Base-by-base conservation (phyloP, 257 asterid genomes). In the Capsicum rhomboideum region DNA sequence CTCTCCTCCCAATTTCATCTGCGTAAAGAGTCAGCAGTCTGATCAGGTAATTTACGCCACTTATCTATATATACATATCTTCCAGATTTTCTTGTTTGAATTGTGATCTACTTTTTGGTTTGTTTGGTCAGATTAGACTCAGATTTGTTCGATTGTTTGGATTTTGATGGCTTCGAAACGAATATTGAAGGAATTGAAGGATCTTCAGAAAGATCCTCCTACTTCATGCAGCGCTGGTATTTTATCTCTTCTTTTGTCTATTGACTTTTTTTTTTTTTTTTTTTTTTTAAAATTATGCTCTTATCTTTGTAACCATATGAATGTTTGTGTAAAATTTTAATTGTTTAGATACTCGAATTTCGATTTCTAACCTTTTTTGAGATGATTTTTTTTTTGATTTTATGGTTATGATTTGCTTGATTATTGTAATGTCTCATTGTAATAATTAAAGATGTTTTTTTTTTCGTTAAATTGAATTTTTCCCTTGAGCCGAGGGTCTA, bases 191-290 rank as follows among this genome's bases (percentile, higher is more conserved):
- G 82, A 77, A 26, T 40, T 50, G 63, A 77, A 77, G 44, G 82
- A 77, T 77, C 82, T 77, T 44, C 82, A 77, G 42, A 77, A 77
- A 52, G 82, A 77, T 50, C 82, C 82, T 16, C 82, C 82, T 77
- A 77, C 82, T 52, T 77, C 82, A 77, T 77, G 82, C 46, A 77
- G 82, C 82, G 82, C 82, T 28, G 82, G 82, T 77, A 54, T 37
- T n/a, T 7, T 68, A 31, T 8, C 23, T 16, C 2, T 34, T 18
- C 4, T 68, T 17, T 16, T 64, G 44, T 67, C 23, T 31, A 6
- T 42, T 44, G 37, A 44, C 53, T 21, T 75, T 14, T 49, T 49
- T 49, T 1, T 1, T 18, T 74, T n/a, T n/a, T n/a, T n/a, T n/a
- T n/a, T n/a, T n/a, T n/a, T n/a, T n/a, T n/a, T n/a, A n/a, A n/a